Percentiles rank a stretch among this genome's conserved stretches.
phyloP scores from a whole-genome alignment of 2,329 filamentous ascomycete species.

The Fusarium coffeatum region DNA sequence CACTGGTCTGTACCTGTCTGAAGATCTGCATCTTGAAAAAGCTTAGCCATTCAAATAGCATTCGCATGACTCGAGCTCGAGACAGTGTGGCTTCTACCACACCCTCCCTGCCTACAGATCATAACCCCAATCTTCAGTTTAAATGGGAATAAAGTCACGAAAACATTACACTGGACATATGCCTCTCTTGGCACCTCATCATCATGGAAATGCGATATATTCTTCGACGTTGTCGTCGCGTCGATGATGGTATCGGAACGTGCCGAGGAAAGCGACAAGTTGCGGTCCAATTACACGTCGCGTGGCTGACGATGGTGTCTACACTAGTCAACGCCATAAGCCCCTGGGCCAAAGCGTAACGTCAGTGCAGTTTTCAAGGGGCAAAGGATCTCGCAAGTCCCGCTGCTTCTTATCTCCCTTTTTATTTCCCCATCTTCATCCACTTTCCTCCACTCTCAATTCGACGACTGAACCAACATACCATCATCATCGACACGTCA shows the following conservation, averaged over 20 bases:
- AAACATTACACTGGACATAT: too few relatives aligned
- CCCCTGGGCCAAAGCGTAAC: background rate
- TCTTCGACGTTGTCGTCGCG: background rate
- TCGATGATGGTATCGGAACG: background rate
- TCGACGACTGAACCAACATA: background rate
- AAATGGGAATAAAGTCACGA: background rate
- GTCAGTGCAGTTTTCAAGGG: background rate
- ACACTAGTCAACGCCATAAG: background rate
- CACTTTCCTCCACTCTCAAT: background rate
- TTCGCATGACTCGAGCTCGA: background rate
- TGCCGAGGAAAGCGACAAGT: background rate
- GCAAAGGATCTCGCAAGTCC: background rate
- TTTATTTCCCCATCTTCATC: background rate
- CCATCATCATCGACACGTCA: background rate
- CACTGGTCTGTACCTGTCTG: background rate
- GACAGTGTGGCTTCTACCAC: background rate
- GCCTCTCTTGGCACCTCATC: accelerated
- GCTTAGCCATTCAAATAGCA: background rate
- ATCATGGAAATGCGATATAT: background rate
- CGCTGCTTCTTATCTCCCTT: background rate
- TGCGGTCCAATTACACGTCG: background rate
- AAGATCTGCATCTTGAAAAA: background rate
- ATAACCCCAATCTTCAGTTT: accelerated
- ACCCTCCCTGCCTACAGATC: too few relatives aligned
- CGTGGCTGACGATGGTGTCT: background rate